phyloP scores from a whole-genome alignment of 2,329 filamentous ascomycete genomes.

The Stagonosporopsis rhizophila region DNA sequence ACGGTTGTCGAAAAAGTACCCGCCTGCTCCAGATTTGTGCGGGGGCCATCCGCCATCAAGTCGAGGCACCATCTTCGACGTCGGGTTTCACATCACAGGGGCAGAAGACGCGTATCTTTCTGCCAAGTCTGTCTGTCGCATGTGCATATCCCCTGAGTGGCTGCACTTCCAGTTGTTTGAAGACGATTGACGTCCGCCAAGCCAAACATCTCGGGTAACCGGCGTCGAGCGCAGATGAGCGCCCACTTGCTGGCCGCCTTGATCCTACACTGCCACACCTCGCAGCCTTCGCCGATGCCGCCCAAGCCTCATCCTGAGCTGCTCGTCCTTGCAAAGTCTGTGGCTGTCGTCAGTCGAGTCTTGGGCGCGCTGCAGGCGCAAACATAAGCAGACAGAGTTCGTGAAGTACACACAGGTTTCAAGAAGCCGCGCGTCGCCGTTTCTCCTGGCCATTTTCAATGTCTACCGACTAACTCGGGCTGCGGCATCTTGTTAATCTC shows the following conservation, averaged over 20 bases:
- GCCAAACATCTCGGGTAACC: slow-evolving; percentile 10
- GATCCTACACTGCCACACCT: slow-evolving; percentile 7
- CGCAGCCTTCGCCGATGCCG: not conserved
- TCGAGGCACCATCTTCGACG: slow-evolving; percentile 4
- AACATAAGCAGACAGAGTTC: not conserved
- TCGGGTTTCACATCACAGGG: slow-evolving; percentile 6
- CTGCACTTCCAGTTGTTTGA: not conserved
- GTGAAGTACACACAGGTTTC: not conserved
- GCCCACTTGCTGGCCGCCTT: slow-evolving; percentile 4
- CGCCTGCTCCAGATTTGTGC: slow-evolving; percentile 10
- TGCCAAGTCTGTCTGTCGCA: slow-evolving; percentile 8
- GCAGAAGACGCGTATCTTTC: slow-evolving; percentile 4
- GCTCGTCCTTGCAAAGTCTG: not conserved
- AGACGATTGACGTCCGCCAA: slow-evolving; percentile 13
- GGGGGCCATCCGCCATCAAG: slow-evolving; percentile 3
- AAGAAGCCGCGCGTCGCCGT: slow-evolving; percentile 9
- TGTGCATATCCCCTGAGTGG: slow-evolving; percentile 7
- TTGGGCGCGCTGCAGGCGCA: not conserved
- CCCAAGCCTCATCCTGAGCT: not conserved
- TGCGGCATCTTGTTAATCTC: not conserved
- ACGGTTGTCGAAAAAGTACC: not conserved
- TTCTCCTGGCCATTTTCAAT: not conserved
- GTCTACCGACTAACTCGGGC: not conserved
- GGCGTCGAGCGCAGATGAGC: slow-evolving; percentile 4
- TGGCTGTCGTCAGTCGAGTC: not conserved